Base-by-base conservation (phyloP, 2,329 filamentous ascomycete genomes). In the Exserohilum turcica region DNA sequence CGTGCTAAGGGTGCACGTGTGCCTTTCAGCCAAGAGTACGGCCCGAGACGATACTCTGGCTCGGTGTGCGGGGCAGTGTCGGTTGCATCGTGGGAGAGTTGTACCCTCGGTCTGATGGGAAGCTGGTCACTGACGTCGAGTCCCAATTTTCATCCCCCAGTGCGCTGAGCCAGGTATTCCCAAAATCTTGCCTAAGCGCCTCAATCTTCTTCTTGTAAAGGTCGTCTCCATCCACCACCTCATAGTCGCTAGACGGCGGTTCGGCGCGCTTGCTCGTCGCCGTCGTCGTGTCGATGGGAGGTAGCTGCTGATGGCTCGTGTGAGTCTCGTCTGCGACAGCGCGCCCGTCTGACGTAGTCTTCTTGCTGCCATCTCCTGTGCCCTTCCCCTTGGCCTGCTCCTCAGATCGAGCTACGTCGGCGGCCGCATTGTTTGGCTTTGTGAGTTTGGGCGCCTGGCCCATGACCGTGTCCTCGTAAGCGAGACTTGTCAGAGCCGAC, bases 141-240 rank as follows among this genome's bases (percentile, higher is more conserved):
- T 81, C 78, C 79, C 82, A 83, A 29, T 75, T 81, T 72, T 94
- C 90, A 66, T 96, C 92, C 55, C 89, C 89, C 44, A 97, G 79
- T 12, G 90, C 91, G 58, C 87, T 92, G 33, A 99, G 82, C 83
- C 96, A 99, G 32, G 87, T 89, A 64, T 87, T 91, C 28, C 92
- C 92, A 60, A 96, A 87, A 67, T 93, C 91, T 67, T 88, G 88
- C 56, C 92, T 88, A 48, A 97, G 78, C 3, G 89, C 86, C 74
- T 96, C 92, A 48, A 97, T 88, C 74, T 94, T 94, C 72, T 90
- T 90, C 52, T 89, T 86, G 74, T 96, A 97, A 6, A 90, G 79
- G 66, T 94, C 90, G 48, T 89, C 90, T 48, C 89, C 88, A 53
- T 85, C 84, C 37, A 84, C 84, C 37, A 84, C 77, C 54, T 86